Evolutionary conservation across 805 yeast genomes (phyloP), one percentile per base, ranked within the genome.

Genomic region (Starmerella apis): DNA sequence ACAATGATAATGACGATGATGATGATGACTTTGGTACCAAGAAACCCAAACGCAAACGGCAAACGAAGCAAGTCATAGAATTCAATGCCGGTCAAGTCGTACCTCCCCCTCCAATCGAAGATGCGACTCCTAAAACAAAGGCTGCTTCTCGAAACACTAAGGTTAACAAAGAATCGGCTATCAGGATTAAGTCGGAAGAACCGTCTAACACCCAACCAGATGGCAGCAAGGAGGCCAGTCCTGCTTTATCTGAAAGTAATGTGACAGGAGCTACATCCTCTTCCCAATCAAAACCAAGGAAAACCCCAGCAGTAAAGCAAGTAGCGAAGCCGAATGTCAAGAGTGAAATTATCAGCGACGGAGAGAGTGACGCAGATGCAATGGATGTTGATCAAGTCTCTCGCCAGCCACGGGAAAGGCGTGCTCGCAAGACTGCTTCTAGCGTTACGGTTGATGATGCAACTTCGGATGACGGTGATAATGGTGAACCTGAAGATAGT

Each of bases 1-100:
- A n/a, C n/a, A n/a, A n/a, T n/a, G n/a, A 54, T 24, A 58, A 55
- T 30, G 64, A 60, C 37, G 64, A 59, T 9, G 70, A 66, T 31
- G 69, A 64, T 44, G 68, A 63, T 16, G 67, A 67, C 46, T 59
- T 37, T 24, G 53, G 59, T 8, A 57, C 59, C 8, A 52, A 46
- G n/a, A 59, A 22, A 57, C 37, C 37, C 5, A 25, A 38, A 20
- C 46, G 32, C 37, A 27, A 50, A 43, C 33, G 47, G 49, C 48
- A 39, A 48, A 18, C 43, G 37, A 18, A 58, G 35, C 23, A 49
- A 44, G 37, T 30, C 49, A 45, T 49, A 47, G 19, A 37, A 10
- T 54, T 53, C 23, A 13, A 52, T 19, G 50, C 47, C 22, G 47
- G 53, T 3, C 52, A 36, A 37, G 44, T 35, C 20, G 43, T 55